These are phyloP conservation scores for Rhododendron williamsianum DNA, from an alignment of 148 eudicot genomes.

Conservation along the genomic window DNA sequence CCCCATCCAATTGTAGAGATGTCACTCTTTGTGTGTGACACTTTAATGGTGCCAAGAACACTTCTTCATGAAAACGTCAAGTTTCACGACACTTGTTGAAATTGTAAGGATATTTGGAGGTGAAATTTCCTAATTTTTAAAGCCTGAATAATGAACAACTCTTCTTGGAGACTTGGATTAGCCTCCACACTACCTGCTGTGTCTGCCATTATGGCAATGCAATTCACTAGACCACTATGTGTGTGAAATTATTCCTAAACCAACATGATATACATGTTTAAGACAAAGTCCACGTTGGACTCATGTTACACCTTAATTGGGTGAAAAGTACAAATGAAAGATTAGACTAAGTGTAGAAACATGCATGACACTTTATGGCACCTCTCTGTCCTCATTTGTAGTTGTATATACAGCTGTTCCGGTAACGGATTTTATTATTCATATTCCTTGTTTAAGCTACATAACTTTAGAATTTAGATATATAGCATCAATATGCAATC, in stretches of 20 bases:
- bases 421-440: not conserved
- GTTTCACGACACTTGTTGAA: slow-evolving; percentile 1
- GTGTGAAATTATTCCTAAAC: not conserved
- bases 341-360: not conserved
- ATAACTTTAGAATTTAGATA: not conserved
- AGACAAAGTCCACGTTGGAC: not conserved
- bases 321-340: not conserved
- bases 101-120: not conserved
- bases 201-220: not conserved
- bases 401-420: not conserved
- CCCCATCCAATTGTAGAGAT: not conserved
- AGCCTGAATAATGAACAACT: not conserved
- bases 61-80: not conserved
- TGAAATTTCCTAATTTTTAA: not conserved
- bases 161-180: not conserved
- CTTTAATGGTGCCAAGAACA: not conserved
- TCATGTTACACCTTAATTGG: not conserved
- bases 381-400: not conserved
- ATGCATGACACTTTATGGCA: not conserved
- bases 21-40: not conserved
- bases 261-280: not conserved
- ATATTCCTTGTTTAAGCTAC: not conserved
- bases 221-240: not conserved
- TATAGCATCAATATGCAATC: not conserved
- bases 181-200: not conserved